These are phyloP conservation scores for Cyclospora cayetanensis DNA, from an alignment of 169 alveolate genomes.

Conservation along the genomic window DNA sequence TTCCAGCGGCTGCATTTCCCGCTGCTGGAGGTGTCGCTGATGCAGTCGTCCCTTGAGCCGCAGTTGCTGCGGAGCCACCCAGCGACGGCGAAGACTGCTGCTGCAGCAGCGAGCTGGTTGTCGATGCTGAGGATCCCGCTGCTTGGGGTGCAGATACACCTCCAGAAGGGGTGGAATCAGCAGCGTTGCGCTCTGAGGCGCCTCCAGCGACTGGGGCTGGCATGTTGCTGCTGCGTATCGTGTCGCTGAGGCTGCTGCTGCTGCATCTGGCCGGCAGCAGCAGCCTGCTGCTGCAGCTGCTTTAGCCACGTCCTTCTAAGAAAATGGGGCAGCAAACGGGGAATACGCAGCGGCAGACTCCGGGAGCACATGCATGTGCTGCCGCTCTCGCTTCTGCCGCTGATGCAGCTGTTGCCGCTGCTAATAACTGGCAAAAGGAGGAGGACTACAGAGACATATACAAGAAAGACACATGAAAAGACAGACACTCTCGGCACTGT, in stretches of 20 bases:
- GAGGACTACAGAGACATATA: background rate
- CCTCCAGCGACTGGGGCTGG: background rate
- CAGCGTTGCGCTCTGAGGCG: slow-evolving; percentile 14
- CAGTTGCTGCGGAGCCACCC: background rate
- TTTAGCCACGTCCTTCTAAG: background rate
- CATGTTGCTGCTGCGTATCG: slow-evolving; percentile 13
- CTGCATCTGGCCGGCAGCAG: background rate
- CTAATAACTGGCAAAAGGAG: background rate
- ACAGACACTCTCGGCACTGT: background rate
- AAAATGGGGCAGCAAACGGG: background rate
- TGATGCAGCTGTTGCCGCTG: background rate
- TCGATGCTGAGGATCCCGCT: too few relatives aligned
- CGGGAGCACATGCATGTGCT: slow-evolving; percentile 20
- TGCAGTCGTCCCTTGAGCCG: background rate
- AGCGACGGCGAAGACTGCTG: too few relatives aligned
- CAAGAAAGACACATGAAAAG: background rate
- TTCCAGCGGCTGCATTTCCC: background rate
- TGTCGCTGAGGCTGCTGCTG: slow-evolving; percentile 3
- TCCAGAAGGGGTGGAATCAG: background rate
- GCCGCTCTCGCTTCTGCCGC: slow-evolving; percentile 20
- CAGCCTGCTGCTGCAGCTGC: slow-evolving; percentile 27
- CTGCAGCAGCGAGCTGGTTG: too few relatives aligned
- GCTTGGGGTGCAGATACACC: too few relatives aligned
- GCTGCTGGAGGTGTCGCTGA: background rate
- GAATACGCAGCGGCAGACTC: background rate